These are phyloP conservation scores for Colletotrichum sp. DNA, from an alignment of 2,329 filamentous ascomycete genomes.

Conservation along the genomic window DNA sequence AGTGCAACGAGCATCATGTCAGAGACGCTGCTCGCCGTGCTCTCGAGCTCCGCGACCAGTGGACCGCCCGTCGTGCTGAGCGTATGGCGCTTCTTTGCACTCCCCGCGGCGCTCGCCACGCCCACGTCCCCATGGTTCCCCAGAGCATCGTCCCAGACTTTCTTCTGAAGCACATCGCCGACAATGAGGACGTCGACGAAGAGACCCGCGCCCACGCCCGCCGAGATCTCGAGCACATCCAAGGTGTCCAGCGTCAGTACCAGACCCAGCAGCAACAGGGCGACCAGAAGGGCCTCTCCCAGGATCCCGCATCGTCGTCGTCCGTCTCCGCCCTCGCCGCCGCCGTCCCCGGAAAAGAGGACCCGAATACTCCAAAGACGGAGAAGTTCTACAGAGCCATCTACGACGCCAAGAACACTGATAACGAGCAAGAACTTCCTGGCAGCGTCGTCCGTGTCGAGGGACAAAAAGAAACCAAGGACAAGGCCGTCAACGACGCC, in stretches of 20 bases:
- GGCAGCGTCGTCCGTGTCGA: conserved; percentile 47
- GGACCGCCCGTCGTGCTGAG: conserved; percentile 35
- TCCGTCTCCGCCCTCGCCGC: conserved; percentile 10
- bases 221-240: conserved; percentile 43
- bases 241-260: conserved; percentile 30
- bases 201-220: conserved; percentile 39
- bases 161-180: neutral
- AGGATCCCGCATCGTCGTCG: neutral
- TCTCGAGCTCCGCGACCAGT: conserved; percentile 36
- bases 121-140: neutral
- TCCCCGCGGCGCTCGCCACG: conserved; percentile 32
- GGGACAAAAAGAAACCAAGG: conserved; percentile 41
- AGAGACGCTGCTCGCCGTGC: conserved; percentile 39
- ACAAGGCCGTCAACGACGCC: conserved; percentile 51
- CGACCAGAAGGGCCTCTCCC: neutral
- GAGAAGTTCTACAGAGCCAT: conserved; percentile 41
- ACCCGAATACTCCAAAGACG: conserved; percentile 18
- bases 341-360: conserved; percentile 18
- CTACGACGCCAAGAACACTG: conserved; percentile 45
- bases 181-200: conserved; percentile 36
- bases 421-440: conserved; percentile 42
- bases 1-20: conserved; percentile 37
- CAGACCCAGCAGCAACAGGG: conserved; percentile 30
- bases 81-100: conserved; percentile 37
- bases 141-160: neutral